phyloP scores from a whole-genome alignment of 1,139 yeast genomes.

The Pichia sp. region DNA sequence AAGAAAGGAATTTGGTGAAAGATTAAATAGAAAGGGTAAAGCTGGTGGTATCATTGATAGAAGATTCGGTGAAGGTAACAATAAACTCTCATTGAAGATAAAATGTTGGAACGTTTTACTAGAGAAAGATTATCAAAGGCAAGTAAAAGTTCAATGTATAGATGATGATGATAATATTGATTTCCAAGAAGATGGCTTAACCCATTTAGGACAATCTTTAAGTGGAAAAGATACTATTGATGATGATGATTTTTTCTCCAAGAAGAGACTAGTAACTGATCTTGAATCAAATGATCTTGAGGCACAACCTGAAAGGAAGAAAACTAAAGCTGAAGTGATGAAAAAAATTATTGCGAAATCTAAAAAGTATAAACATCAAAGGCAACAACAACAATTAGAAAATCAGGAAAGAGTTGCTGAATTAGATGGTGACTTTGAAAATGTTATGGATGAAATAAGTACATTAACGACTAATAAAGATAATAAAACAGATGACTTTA shows the following conservation, averaged over 20 bases:
- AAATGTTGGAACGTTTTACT: slow-evolving; percentile 91
- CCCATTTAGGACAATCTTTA: slow-evolving; percentile 68
- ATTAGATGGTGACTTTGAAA: slow-evolving; percentile 73
- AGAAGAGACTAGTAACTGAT: slow-evolving; percentile 22
- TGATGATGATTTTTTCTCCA: slow-evolving; percentile 28
- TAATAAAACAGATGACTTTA: slow-evolving; percentile 22
- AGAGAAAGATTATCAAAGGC: slow-evolving; percentile 66
- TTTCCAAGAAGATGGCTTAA: slow-evolving; percentile 39
- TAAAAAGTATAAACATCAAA: slow-evolving; percentile 78
- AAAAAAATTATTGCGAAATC: slow-evolving; percentile 93
- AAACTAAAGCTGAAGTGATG: slow-evolving; percentile 93
- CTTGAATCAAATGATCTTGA: slow-evolving; percentile 31
- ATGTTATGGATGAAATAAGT: slow-evolving; percentile 57
- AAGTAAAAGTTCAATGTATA: slow-evolving; percentile 47
- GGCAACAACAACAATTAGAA: slow-evolving; percentile 71
- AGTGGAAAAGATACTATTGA: slow-evolving; percentile 32
- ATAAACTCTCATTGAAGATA: slow-evolving; percentile 72
- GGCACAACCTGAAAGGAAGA: slow-evolving; percentile 49
- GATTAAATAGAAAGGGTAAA: slow-evolving; percentile 53
- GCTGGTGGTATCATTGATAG: slow-evolving; percentile 77
- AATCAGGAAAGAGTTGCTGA: slow-evolving; percentile 65
- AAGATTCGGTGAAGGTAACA: slow-evolving; percentile 86
- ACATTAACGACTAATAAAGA: slow-evolving; percentile 6
- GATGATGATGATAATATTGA: slow-evolving; percentile 62
- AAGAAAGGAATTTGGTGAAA: slow-evolving; percentile 58